Evolutionary conservation across 805 yeast species (phyloP).

Genomic region (Ogataea populi-albae): DNA sequence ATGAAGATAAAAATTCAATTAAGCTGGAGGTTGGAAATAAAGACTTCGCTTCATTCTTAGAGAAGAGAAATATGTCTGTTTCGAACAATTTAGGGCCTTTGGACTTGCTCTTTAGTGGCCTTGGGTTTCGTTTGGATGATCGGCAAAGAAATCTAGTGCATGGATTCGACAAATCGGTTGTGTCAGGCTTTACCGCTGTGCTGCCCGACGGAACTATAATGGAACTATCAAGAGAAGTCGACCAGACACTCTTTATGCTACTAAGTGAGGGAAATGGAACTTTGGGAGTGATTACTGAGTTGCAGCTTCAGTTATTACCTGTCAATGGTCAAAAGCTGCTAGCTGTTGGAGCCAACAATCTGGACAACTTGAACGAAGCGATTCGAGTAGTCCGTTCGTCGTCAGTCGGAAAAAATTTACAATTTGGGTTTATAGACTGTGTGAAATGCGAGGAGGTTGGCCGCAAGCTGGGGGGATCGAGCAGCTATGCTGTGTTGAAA

Average conservation of each 20-base stretch:
- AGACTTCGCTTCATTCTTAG: constrained; percentile 4
- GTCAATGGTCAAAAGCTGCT: constrained; percentile 8
- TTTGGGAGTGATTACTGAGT: constrained; percentile 21
- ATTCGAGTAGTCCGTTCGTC: constrained; percentile 1
- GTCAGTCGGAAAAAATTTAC: constrained; percentile 2
- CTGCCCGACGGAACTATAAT: constrained; percentile 29
- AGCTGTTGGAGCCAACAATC: constrained; percentile 18
- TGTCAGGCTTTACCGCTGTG: constrained; percentile 21
- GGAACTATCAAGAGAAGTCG: constrained; percentile 2
- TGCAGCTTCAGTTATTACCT: constrained; percentile 6
- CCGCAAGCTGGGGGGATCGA: not conserved
- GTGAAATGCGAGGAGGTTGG: constrained; percentile 1
- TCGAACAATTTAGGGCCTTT: constrained; percentile 7
- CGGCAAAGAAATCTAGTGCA: constrained; percentile 2
- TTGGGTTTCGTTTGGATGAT: constrained; percentile 16
- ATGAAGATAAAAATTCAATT: constrained; percentile 3
- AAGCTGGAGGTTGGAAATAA: constrained; percentile 11
- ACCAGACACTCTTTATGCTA: constrained; percentile 13
- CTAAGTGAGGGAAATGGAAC: constrained; percentile 12
- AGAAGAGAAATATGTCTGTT: constrained; percentile 4
- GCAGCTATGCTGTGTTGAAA: not conserved
- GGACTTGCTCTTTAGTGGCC: constrained; percentile 18
- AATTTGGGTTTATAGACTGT: constrained; percentile 11
- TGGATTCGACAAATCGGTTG: constrained; percentile 9
- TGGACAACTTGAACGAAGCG: constrained; percentile 12